Percentiles rank a stretch among this genome's conserved stretches.
Conservation (phyloP, 1,139 yeast genomes). For the Zygosaccharomyces sapae region DNA sequence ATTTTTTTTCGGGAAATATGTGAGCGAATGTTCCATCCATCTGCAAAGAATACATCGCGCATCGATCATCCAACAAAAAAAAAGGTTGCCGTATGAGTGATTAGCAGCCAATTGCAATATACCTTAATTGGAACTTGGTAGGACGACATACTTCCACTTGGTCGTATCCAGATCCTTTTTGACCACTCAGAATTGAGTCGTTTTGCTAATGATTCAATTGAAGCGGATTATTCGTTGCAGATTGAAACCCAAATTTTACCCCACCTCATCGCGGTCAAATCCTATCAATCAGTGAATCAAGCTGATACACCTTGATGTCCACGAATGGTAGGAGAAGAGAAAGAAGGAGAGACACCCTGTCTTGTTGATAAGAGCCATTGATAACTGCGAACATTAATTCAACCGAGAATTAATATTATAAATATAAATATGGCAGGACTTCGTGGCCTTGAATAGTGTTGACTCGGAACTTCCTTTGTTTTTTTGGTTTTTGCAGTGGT, state of each 20-base stretch:
- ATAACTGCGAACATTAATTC: too few relatives aligned
- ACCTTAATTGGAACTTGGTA: neutral
- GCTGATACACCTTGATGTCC: neutral
- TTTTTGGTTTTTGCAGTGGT: too few relatives aligned
- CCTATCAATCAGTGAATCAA: neutral
- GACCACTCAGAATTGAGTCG: too few relatives aligned
- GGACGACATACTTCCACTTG: neutral
- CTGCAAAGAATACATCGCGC: conserved; percentile 1
- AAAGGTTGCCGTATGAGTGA: neutral
- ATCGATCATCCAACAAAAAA: neutral
- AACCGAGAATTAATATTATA: too few relatives aligned
- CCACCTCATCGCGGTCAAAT: neutral
- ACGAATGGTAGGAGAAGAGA: neutral
- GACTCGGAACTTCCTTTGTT: too few relatives aligned
- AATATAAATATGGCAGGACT: neutral
- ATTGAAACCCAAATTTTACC: neutral
- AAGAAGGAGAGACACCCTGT: neutral
- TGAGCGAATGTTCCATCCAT: neutral
- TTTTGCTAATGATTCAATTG: neutral
- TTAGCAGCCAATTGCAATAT: neutral
- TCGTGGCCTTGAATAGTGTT: too few relatives aligned
- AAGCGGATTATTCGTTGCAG: neutral
- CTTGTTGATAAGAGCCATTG: neutral
- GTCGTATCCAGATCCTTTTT: too few relatives aligned
- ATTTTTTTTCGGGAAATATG: neutral